Conservation (phyloP, 805 yeast genomes). For the Yarrowia yakushimensis region DNA sequence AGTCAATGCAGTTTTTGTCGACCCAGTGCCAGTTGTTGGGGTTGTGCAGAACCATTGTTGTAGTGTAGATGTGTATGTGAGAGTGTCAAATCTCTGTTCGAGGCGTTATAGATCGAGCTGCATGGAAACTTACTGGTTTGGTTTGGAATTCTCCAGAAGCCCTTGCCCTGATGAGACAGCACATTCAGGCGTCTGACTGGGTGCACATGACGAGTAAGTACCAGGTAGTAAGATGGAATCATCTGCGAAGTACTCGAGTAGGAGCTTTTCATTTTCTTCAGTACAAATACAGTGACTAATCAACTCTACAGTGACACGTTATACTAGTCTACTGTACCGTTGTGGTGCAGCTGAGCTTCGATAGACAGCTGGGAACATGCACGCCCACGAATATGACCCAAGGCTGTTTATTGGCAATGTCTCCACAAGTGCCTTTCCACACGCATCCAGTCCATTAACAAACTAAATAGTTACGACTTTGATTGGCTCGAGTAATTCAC, state of each 20-base stretch:
- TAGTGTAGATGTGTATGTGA: not conserved
- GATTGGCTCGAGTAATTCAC: too few relatives aligned
- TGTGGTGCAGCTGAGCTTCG: too few relatives aligned
- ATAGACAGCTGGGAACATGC: not conserved
- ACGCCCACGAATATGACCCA: not conserved
- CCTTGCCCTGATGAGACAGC: slow-evolving; percentile 16
- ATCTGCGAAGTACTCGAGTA: too few relatives aligned
- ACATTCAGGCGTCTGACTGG: not conserved
- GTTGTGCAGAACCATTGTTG: slow-evolving; percentile 82
- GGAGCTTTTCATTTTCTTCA: too few relatives aligned
- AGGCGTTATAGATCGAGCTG: slow-evolving; percentile 10
- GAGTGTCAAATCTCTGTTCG: not conserved
- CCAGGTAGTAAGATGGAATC: too few relatives aligned
- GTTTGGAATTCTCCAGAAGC: slow-evolving; percentile 24
- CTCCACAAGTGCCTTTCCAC: not conserved
- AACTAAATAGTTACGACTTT: too few relatives aligned
- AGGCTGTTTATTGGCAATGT: not conserved
- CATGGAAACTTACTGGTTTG: slow-evolving; percentile 19
- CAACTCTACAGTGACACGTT: too few relatives aligned
- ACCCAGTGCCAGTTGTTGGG: slow-evolving; percentile 99
- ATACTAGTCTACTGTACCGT: too few relatives aligned
- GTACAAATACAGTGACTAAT: too few relatives aligned
- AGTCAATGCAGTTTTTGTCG: slow-evolving; percentile 90
- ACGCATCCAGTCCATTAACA: too few relatives aligned
- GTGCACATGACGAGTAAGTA: too few relatives aligned